A percentile compares a stretch with the other conserved stretches of the same genome.
Conservation (phyloP, 192 early-diverging fungal species). For the Backusella australiensis region DNA sequence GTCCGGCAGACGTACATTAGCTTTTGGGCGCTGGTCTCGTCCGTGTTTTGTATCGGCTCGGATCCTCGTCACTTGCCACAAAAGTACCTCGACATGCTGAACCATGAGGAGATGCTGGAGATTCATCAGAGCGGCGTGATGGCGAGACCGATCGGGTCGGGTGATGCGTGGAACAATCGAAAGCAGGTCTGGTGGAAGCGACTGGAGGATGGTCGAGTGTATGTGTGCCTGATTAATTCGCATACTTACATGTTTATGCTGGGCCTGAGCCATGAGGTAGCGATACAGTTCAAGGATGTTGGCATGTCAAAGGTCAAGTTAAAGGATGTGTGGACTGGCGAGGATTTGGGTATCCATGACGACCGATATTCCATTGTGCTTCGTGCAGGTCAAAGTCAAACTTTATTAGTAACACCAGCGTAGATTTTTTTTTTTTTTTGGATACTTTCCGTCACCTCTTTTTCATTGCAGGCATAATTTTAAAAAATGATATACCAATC, state of each 20-base stretch:
- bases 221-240: conserved; percentile 31
- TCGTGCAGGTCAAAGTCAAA: conserved; percentile 28
- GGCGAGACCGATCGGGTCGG: conserved; percentile 25
- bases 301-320: conserved; percentile 13
- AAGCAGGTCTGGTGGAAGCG: conserved; percentile 35
- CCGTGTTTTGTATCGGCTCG: conserved; percentile 33
- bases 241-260: conserved; percentile 19
- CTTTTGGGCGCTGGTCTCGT: conserved; percentile 33
- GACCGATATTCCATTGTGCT: conserved; percentile 11
- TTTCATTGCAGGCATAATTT: too few relatives aligned
- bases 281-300: conserved; percentile 12
- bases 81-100: conserved; percentile 20
- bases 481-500: too few relatives aligned
- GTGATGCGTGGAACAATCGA: conserved; percentile 26
- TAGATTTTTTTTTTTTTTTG: background rate
- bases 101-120: conserved; percentile 28
- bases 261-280: conserved; percentile 15
- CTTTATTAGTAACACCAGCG: conserved; percentile 15
- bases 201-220: conserved; percentile 21
- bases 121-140: conserved; percentile 34
- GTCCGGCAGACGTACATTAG: conserved; percentile 29
- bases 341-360: background rate
- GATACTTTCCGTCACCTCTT: too few relatives aligned
- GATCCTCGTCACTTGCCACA: conserved; percentile 33
- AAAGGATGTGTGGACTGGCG: conserved; percentile 30